Conservation (phyloP, 495 filamentous ascomycete species). For the Margaritispora aquatica region DNA sequence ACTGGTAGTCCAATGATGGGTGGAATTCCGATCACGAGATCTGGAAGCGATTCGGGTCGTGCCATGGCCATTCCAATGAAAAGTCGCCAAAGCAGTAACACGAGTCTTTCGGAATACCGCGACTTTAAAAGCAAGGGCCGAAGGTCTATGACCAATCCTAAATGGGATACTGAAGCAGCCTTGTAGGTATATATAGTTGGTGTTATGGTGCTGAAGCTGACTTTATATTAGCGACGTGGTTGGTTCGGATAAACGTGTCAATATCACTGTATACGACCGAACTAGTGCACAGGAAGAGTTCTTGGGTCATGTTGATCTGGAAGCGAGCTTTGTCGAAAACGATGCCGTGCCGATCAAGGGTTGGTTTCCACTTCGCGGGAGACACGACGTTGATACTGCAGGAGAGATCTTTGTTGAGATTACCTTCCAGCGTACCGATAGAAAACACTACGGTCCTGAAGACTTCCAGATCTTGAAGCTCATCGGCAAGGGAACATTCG, state of each 20-base stretch:
- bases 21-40: slow-evolving; percentile 55
- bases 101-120: slow-evolving; percentile 65
- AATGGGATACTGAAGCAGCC: slow-evolving; percentile 91
- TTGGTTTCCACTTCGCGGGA: slow-evolving; percentile 76
- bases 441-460: slow-evolving; percentile 90
- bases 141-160: slow-evolving; percentile 74
- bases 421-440: slow-evolving; percentile 80
- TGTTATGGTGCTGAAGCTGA: slow-evolving; percentile 28
- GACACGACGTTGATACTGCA: slow-evolving; percentile 53
- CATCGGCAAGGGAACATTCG: slow-evolving; percentile 97
- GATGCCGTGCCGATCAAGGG: slow-evolving; percentile 66
- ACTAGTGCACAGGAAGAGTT: slow-evolving; percentile 76
- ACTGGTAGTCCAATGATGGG: slow-evolving; percentile 37
- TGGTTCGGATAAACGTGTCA: slow-evolving; percentile 83
- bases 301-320: slow-evolving; percentile 80
- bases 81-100: slow-evolving; percentile 91
- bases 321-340: slow-evolving; percentile 54
- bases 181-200: slow-evolving; percentile 59
- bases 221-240: slow-evolving; percentile 72
- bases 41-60: slow-evolving; percentile 68
- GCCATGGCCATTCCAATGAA: slow-evolving; percentile 95
- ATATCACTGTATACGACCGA: slow-evolving; percentile 91
- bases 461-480: slow-evolving; percentile 95
- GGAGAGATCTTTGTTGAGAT: slow-evolving; percentile 91
- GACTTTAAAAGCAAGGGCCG: slow-evolving; percentile 55